Conservation (phyloP, 1,284 basidiomycete species). For the Ceratobasidium sp. region DNA sequence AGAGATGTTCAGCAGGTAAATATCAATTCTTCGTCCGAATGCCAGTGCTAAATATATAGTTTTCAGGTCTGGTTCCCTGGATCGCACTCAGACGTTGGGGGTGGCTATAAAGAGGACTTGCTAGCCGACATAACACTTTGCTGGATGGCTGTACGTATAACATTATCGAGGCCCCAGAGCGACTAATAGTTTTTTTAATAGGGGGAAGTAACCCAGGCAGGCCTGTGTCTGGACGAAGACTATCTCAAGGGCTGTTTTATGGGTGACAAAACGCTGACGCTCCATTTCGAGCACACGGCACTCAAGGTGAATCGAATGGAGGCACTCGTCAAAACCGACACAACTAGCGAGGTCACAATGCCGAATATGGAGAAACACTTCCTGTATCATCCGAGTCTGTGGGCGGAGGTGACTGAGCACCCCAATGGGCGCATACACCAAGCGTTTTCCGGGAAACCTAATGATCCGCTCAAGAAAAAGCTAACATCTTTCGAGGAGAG, state of each 20-base stretch:
- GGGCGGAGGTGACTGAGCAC: constrained; percentile 1
- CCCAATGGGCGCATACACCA: constrained; percentile 8
- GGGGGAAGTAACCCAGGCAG: background rate
- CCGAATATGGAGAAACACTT: background rate
- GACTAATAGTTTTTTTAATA: background rate
- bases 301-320: constrained; percentile 23
- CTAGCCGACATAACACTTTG: constrained; percentile 41
- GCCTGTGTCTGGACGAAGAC: constrained; percentile 2
- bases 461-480: background rate
- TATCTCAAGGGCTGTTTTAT: background rate
- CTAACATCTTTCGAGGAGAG: background rate
- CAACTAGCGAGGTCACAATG: too few relatives aligned
- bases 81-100: constrained; percentile 45
- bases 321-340: background rate
- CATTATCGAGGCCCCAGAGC: too few relatives aligned
- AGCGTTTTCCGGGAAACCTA: background rate
- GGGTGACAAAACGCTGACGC: constrained; percentile 5
- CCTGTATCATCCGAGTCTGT: constrained; percentile 15
- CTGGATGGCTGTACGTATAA: constrained; percentile 44
- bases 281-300: background rate
- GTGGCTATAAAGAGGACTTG: constrained; percentile 43
- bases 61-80: constrained; percentile 44
- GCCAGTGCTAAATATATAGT: too few relatives aligned
- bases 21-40: background rate
- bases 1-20: constrained; percentile 25